Evolutionary conservation across 2,329 filamentous ascomycete species (phyloP), one percentile per base, ranked within the genome.

Genomic region (Colletotrichum truncatum): DNA sequence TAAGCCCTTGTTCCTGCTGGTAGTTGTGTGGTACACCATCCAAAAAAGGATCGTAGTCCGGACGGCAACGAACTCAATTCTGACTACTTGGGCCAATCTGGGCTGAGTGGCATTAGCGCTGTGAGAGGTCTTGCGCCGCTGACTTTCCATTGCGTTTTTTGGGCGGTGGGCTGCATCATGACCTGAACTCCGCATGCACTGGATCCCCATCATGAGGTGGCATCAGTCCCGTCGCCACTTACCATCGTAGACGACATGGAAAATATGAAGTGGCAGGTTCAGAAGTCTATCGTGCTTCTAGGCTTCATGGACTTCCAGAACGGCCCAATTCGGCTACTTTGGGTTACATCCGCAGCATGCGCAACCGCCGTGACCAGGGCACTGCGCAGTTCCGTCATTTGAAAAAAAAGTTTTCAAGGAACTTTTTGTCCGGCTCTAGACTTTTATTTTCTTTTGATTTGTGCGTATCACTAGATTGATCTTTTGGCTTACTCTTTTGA

Each of bases 371-470:
- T 16, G 18, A 16, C 36, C 36, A 39, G 18, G 36, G 18, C n/a
- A n/a, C 36, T 7, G 4, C n/a, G n/a, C 12, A 16, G 36, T 8
- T 39, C 6, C 6, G n/a, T 7, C 36, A 39, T 14, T 8, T n/a
- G 36, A 14, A n/a, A 16, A n/a, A 39, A n/a, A 39, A n/a, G 6
- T 39, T 39, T 39, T 39, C n/a, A n/a, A 18, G n/a, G 18, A 39
- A 39, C 5, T 12, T 18, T 14, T 68, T 67, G 7, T 75, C 76
- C 14, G 78, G 62, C 9, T 75, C 71, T n/a, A n/a, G n/a, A n/a
- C n/a, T n/a, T n/a, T n/a, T n/a, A n/a, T n/a, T n/a, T n/a, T n/a
- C n/a, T n/a, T n/a, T n/a, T n/a, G n/a, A n/a, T n/a, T n/a, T n/a
- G n/a, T n/a, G n/a, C n/a, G n/a, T n/a, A n/a, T n/a, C n/a, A n/a